phyloP scores from a whole-genome alignment of 2,329 filamentous ascomycete genomes.

The Celoporthe dispersa region DNA sequence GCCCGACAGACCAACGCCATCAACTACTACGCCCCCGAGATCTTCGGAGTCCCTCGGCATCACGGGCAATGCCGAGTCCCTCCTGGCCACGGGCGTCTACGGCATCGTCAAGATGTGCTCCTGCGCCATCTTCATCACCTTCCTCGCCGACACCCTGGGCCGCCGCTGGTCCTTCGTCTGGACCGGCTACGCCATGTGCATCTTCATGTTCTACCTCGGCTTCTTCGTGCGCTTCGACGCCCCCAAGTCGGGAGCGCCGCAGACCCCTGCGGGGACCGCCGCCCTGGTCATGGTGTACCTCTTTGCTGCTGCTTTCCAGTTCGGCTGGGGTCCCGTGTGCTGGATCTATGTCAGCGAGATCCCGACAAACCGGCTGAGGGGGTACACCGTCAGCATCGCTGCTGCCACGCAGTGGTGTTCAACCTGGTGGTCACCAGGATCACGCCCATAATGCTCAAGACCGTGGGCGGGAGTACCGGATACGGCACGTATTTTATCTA shows the following conservation, averaged over 20 bases:
- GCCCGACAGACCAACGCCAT: conserved; percentile 34
- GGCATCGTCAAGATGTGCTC: conserved; percentile 65
- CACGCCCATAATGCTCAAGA: conserved; percentile 63
- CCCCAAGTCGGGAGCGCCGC: conserved; percentile 41
- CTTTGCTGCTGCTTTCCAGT: conserved; percentile 65
- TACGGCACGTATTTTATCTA: conserved; percentile 66
- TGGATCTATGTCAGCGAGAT: conserved; percentile 70
- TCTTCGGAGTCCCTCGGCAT: conserved; percentile 42
- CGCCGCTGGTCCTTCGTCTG: conserved; percentile 60
- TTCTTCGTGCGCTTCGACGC: conserved; percentile 59
- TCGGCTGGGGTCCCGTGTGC: conserved; percentile 66
- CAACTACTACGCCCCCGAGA: conserved; percentile 42
- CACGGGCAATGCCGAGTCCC: conserved; percentile 52
- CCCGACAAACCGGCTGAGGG: conserved; percentile 61
- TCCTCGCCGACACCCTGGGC: conserved; percentile 65
- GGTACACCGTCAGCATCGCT: conserved; percentile 63
- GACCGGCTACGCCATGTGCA: conserved; percentile 45
- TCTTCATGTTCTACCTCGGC: conserved; percentile 64
- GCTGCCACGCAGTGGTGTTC: conserved; percentile 67
- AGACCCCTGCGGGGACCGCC: conserved; percentile 54
- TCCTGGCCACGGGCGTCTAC: conserved; percentile 67
- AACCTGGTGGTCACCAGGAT: conserved; percentile 67
- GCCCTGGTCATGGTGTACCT: conserved; percentile 65
- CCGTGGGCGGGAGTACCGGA: conserved; percentile 29
- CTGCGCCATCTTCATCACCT: conserved; percentile 62